Evolutionary conservation across 2,329 filamentous ascomycete species (phyloP), one percentile per base, ranked within the genome.

Genomic region (Neocatenulostroma microsporum): DNA sequence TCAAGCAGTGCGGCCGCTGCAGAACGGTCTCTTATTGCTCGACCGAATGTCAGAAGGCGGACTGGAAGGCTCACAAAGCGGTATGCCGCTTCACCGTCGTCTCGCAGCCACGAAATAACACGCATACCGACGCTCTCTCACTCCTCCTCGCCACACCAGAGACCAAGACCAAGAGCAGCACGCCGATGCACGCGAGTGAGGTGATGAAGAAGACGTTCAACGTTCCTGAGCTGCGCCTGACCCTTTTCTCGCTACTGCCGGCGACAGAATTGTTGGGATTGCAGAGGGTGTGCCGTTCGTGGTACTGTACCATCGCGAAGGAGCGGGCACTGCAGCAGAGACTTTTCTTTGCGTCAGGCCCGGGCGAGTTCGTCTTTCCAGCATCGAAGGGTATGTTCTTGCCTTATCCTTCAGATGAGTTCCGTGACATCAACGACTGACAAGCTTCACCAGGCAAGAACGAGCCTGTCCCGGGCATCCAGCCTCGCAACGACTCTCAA

Each of bases 21-120:
- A 23, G 24, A 10, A 62, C 51, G 42, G 35, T 41, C 5, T 30
- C 28, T 17, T 78, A 77, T 36, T 78, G 73, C 52, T 70, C 66
- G 3, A 40, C 38, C 0, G 63, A 67, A 32, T 78, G 74, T 36
- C 73, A 77, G 61, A 67, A 63, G 51, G 61, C 56, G 44, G 68
- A 75, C 39, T 77, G 73, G 73, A 69, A 64, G 47, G 66, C 59
- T 48, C 73, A 78, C 49, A 60, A 57, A 45, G 31, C 40, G 21
- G 23, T 40, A 9, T 62, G 59, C 34, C 34, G 35, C 18, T 35
- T 35, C 11, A n/a, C n/a, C n/a, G 21, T n/a, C 15, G 28, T 18
- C 5, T 9, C 24, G 9, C 26, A 8, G 26, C 26, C 9, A 29
- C 14, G n/a, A n/a, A 29, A 8, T 29, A 7, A 29, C 9, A 8